These are phyloP conservation scores for Cryoendolithus antarcticus DNA, from an alignment of 2,329 filamentous ascomycete genomes.

Conservation along the genomic window DNA sequence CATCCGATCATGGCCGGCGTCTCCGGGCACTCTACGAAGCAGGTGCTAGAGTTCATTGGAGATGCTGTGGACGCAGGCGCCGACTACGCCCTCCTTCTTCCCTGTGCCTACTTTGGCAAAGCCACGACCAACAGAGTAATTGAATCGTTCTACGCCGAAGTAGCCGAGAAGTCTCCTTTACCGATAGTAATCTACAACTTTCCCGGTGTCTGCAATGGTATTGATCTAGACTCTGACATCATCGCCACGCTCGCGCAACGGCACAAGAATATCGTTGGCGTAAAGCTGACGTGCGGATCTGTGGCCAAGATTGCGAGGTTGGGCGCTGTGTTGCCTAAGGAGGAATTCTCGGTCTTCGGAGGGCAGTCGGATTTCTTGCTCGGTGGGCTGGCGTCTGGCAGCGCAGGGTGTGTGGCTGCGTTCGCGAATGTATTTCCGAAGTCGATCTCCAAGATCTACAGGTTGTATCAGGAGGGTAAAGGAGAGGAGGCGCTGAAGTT, in stretches of 20 bases:
- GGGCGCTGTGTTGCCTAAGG: constrained; percentile 35
- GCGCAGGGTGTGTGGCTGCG: constrained; percentile 43
- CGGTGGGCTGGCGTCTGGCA: constrained; percentile 40
- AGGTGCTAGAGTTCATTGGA: constrained; percentile 31
- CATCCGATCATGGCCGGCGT: constrained; percentile 35
- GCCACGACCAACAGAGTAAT: constrained; percentile 31
- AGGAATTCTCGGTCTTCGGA: constrained; percentile 54
- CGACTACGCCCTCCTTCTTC: constrained; percentile 32
- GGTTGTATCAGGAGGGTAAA: constrained; percentile 44
- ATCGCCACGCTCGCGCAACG: constrained; percentile 42
- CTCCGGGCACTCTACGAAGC: constrained; percentile 30
- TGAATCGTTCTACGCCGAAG: constrained; percentile 29
- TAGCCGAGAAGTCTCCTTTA: constrained; percentile 47
- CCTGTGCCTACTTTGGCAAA: constrained; percentile 34
- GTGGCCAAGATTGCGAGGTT: constrained; percentile 60
- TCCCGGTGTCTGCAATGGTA: constrained; percentile 52
- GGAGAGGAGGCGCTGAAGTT: constrained; percentile 43
- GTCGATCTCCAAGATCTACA: constrained; percentile 43
- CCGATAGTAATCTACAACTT: constrained; percentile 64
- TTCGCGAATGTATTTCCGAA: constrained; percentile 45
- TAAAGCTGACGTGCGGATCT: constrained; percentile 62
- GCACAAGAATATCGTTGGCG: constrained; percentile 53
- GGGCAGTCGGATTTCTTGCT: constrained; percentile 63
- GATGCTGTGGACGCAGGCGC: constrained; percentile 31
- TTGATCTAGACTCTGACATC: constrained; percentile 56